These are phyloP conservation scores for Oemleria cerasiformis DNA, from an alignment of 306 rosid genomes.

Conservation along the genomic window DNA sequence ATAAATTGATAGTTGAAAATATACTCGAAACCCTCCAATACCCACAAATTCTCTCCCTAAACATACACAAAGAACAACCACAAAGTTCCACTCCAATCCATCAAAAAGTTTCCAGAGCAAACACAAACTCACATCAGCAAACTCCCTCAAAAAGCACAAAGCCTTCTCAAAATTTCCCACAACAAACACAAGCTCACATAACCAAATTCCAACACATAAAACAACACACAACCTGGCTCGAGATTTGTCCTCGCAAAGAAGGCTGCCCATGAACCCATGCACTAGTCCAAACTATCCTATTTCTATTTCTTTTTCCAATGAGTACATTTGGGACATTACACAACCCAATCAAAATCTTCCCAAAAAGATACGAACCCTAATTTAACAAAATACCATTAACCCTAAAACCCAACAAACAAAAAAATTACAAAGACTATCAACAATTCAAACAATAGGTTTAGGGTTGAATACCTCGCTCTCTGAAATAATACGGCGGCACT, in stretches of 20 bases:
- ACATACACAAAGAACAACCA: neutral
- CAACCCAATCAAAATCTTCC: neutral
- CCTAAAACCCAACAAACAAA: slow-evolving; percentile 9
- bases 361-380: neutral
- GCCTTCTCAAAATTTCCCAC: neutral
- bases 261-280: neutral
- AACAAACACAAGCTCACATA: neutral
- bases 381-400: neutral
- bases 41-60: neutral
- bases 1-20: neutral
- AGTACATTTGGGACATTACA: neutral
- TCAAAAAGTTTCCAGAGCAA: neutral
- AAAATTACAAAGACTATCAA: neutral
- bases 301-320: neutral
- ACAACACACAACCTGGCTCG: neutral
- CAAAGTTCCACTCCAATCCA: neutral
- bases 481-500: slow-evolving; percentile 83
- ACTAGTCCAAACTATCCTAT: neutral
- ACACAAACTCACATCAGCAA: neutral
- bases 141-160: neutral
- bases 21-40: neutral
- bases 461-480: slow-evolving; percentile 67
- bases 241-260: neutral
- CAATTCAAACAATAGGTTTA: neutral
- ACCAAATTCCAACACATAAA: neutral